phyloP scores from a whole-genome alignment of 495 filamentous ascomycete species.

The Pseudomonodictys pantanalensis region DNA sequence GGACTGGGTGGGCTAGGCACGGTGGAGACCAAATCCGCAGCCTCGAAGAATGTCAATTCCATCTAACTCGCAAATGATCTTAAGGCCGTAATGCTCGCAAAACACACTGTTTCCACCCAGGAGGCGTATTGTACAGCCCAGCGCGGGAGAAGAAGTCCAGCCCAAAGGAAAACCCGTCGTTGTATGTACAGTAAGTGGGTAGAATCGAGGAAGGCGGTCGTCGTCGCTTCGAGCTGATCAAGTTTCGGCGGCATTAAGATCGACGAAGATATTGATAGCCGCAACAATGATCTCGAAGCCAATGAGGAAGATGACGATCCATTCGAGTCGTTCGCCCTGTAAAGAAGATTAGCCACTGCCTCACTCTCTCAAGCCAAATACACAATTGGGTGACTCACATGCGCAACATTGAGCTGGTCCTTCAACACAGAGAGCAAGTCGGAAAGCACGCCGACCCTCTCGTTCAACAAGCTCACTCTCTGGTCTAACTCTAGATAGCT shows the following conservation, averaged over 20 bases:
- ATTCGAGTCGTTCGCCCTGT: slow-evolving; percentile 32
- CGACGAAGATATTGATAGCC: slow-evolving; percentile 90
- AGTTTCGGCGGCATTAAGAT: slow-evolving; percentile 71
- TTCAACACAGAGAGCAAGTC: slow-evolving; percentile 92
- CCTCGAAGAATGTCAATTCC: too few relatives aligned
- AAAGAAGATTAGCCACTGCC: not conserved
- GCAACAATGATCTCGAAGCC: slow-evolving; percentile 95
- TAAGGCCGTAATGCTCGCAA: too few relatives aligned
- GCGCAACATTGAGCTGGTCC: slow-evolving; percentile 93
- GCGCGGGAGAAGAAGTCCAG: too few relatives aligned
- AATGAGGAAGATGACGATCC: slow-evolving; percentile 85
- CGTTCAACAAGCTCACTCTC: slow-evolving; percentile 82
- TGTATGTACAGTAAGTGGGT: too few relatives aligned
- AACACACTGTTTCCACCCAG: too few relatives aligned
- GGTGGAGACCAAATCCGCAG: too few relatives aligned
- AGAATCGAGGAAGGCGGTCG: too few relatives aligned
- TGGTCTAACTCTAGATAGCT: slow-evolving; percentile 98
- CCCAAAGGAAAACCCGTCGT: too few relatives aligned
- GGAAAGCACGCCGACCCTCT: slow-evolving; percentile 87
- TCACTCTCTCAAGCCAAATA: not conserved
- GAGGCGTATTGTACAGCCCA: too few relatives aligned
- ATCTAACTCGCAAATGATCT: too few relatives aligned
- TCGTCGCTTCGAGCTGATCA: too few relatives aligned
- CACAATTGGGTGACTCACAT: slow-evolving; percentile 41
- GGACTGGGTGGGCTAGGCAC: too few relatives aligned